Evolutionary conservation across 257 asterid species (phyloP).

Genomic region (Jacaranda copaia): DNA sequence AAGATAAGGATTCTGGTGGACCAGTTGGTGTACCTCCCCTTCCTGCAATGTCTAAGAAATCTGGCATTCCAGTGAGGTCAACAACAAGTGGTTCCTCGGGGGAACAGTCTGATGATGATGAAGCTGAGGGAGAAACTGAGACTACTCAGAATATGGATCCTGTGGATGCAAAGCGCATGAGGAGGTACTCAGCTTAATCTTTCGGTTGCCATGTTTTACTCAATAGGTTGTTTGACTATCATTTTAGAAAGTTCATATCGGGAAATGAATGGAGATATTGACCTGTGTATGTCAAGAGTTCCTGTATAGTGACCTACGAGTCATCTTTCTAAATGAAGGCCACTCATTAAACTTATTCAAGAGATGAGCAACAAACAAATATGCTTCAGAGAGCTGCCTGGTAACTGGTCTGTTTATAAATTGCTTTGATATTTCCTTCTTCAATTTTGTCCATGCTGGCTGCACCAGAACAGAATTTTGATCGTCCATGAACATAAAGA

Average conservation of each 20-base stretch:
- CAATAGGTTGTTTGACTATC: neutral
- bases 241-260: neutral
- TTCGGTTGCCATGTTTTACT: constrained; percentile 18
- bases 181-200: constrained; percentile 70
- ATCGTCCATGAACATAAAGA: no score
- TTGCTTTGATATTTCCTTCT: no score
- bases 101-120: constrained; percentile 92
- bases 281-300: neutral
- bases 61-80: constrained; percentile 68
- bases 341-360: constrained; percentile 19
- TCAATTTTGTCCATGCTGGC: no score
- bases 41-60: constrained; percentile 60
- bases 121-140: constrained; percentile 84
- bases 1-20: constrained; percentile 60
- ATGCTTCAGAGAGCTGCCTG: neutral
- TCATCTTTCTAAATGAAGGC: constrained; percentile 12
- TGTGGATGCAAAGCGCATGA: constrained; percentile 80
- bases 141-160: constrained; percentile 65
- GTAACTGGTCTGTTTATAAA: no score
- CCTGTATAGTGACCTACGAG: neutral
- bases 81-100: constrained; percentile 92
- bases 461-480: no score
- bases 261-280: neutral
- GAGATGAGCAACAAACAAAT: constrained; percentile 4
- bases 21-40: constrained; percentile 68